Percentiles rank a stretch among this genome's conserved stretches.
Conservation (phyloP, 768 basidiomycete genomes). For the Trametes maxima region DNA sequence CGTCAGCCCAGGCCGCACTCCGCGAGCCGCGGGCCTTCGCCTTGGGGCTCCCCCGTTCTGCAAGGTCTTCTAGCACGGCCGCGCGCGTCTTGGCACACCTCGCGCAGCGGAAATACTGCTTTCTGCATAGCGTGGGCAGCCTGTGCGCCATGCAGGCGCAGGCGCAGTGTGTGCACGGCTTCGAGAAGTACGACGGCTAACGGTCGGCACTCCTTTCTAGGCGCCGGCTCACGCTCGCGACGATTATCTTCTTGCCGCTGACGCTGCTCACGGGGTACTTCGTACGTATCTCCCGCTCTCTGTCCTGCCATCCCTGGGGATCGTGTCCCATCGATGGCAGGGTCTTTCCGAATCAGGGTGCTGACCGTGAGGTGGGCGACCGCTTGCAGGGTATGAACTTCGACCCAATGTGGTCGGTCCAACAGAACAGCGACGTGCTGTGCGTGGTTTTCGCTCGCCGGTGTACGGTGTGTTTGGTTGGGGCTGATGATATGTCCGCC, state of each 20-base stretch:
- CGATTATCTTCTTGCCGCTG: constrained; percentile 71
- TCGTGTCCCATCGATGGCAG: constrained; percentile 26
- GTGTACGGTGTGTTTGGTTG: not conserved
- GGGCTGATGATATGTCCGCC: not conserved
- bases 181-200: constrained; percentile 3
- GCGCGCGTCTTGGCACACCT: not conserved
- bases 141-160: not conserved
- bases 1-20: no score
- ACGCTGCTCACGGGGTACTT: constrained; percentile 75
- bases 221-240: constrained; percentile 67
- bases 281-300: constrained; percentile 41
- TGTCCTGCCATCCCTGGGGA: not conserved
- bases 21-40: not conserved
- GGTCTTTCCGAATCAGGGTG: not conserved
- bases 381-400: constrained; percentile 67
- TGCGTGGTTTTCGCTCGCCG: constrained; percentile 30
- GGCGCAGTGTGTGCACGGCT: not conserved
- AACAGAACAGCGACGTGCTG: constrained; percentile 49
- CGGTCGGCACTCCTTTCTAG: constrained; percentile 33
- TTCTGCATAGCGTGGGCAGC: not conserved
- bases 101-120: constrained; percentile 2
- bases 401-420: constrained; percentile 49
- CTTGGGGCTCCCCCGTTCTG: not conserved
- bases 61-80: not conserved
- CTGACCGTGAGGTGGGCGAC: not conserved